Conservation (phyloP, 1,284 basidiomycete species). For the Tylopilus sp. region DNA sequence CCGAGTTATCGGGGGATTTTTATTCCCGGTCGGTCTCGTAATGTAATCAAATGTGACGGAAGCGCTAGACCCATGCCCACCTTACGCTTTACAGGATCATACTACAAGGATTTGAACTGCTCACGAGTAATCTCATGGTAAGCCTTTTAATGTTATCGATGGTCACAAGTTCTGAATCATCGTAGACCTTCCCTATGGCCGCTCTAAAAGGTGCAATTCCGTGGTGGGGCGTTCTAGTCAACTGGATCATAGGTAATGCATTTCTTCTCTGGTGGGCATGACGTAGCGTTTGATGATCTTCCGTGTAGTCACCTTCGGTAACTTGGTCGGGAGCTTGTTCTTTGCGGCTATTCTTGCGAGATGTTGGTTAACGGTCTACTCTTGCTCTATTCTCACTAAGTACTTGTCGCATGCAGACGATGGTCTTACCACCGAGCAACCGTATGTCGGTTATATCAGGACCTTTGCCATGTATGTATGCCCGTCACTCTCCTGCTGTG, state of each 20-base stretch:
- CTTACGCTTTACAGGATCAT: slow-evolving; percentile 50
- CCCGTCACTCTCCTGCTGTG: neutral
- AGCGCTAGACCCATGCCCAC: neutral
- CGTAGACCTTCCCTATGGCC: slow-evolving; percentile 65
- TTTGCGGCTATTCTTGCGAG: slow-evolving; percentile 64
- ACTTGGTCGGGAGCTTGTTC: slow-evolving; percentile 66
- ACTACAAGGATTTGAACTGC: slow-evolving; percentile 61
- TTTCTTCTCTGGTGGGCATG: neutral
- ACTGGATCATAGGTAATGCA: slow-evolving; percentile 58
- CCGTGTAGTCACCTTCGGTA: slow-evolving; percentile 60
- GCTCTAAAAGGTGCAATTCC: slow-evolving; percentile 55
- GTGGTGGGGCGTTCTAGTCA: slow-evolving; percentile 62
- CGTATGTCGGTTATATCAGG: slow-evolving; percentile 52
- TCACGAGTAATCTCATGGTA: slow-evolving; percentile 77
- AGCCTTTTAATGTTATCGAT: slow-evolving; percentile 4
- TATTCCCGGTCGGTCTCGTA: slow-evolving; percentile 71
- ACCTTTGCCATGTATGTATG: slow-evolving; percentile 53
- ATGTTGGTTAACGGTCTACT: slow-evolving; percentile 40
- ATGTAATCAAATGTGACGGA: slow-evolving; percentile 42
- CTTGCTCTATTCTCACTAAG: neutral
- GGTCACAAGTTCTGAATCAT: neutral
- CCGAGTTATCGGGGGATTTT: slow-evolving; percentile 59
- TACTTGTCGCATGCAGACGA: slow-evolving; percentile 38
- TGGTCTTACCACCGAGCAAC: slow-evolving; percentile 53
- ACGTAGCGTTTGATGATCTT: slow-evolving; percentile 1